Conservation (phyloP, 352 stramenopile genomes). For the Globisporangium alternatum region DNA sequence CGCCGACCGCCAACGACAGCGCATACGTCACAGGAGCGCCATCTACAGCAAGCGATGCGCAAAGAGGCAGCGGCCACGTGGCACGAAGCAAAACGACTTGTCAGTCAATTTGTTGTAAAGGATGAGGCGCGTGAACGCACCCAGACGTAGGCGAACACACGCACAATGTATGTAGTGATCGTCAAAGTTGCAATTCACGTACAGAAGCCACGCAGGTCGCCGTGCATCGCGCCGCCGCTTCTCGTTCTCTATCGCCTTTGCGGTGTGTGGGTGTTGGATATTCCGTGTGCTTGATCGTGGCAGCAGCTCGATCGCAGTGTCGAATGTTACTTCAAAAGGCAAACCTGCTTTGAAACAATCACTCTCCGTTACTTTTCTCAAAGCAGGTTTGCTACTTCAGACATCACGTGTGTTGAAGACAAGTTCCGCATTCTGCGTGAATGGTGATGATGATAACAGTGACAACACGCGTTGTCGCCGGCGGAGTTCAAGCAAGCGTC, state of each 20-base stretch:
- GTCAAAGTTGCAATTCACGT: constrained; percentile 18
- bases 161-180: not conserved
- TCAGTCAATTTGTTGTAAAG: not conserved
- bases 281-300: constrained; percentile 1
- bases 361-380: too few relatives aligned
- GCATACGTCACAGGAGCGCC: constrained; percentile 79
- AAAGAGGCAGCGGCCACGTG: not conserved
- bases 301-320: not conserved
- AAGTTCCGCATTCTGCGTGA: not conserved
- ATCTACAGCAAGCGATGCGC: constrained; percentile 31
- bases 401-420: not conserved
- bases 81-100: not conserved
- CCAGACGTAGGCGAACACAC: not conserved
- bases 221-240: constrained; percentile 46
- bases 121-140: not conserved
- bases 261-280: not conserved
- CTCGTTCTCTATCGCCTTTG: constrained; percentile 1
- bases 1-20: constrained; percentile 61
- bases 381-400: too few relatives aligned
- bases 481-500: not conserved
- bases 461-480: too few relatives aligned
- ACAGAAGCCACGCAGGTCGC: constrained; percentile 81
- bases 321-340: constrained; percentile 5
- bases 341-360: too few relatives aligned
- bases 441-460: too few relatives aligned